Evolutionary conservation across 192 early-diverging fungal genomes (phyloP).

Genomic region (Entophlyctis luteolus): DNA sequence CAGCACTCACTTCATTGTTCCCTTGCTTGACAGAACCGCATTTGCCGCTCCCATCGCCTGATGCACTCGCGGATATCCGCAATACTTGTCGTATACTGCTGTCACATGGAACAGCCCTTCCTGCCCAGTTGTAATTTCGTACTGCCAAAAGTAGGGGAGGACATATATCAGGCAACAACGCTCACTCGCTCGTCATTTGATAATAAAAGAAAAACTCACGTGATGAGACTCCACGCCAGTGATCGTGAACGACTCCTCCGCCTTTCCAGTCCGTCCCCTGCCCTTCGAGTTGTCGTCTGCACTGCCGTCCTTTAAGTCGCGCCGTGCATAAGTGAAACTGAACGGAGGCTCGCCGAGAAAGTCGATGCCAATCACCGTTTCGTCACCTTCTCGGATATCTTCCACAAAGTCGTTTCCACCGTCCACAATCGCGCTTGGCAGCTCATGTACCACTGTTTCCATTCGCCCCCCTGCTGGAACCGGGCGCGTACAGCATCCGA

Average conservation of each 20-base stretch:
- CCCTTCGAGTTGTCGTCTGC: conserved; percentile 32
- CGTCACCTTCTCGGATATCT: conserved; percentile 63
- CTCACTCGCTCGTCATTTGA: too few relatives aligned
- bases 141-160: conserved; percentile 36
- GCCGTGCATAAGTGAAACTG: conserved; percentile 62
- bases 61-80: conserved; percentile 50
- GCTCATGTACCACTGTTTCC: conserved; percentile 42
- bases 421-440: conserved; percentile 62
- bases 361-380: conserved; percentile 54
- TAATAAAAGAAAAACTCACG: conserved; percentile 26
- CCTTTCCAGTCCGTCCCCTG: neutral
- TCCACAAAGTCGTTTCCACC: conserved; percentile 62
- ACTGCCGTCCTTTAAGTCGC: conserved; percentile 20
- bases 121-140: conserved; percentile 51
- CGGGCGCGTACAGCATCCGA: conserved; percentile 56
- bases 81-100: conserved; percentile 57
- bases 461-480: too few relatives aligned
- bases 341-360: conserved; percentile 66
- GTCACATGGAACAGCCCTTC: conserved; percentile 65
- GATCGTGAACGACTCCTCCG: conserved; percentile 52
- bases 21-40: conserved; percentile 4
- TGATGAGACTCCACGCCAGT: conserved; percentile 41
- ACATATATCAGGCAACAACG: too few relatives aligned
- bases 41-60: conserved; percentile 4
- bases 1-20: too few relatives aligned